Percentiles rank a stretch among this genome's conserved stretches.
Conservation (phyloP, 768 basidiomycete species). For the Termitomyces sp. region DNA sequence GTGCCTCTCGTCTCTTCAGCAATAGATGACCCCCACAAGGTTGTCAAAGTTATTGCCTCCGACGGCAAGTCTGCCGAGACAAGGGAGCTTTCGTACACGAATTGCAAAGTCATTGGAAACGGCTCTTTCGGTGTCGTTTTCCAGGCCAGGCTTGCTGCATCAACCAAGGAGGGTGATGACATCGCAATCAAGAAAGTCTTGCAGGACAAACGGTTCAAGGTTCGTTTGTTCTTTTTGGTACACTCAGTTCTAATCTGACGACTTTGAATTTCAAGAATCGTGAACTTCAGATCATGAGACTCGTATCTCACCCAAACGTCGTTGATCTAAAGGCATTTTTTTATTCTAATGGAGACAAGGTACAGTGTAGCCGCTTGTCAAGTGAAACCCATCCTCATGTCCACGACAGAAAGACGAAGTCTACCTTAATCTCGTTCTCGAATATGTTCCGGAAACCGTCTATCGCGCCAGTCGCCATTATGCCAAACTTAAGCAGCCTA, state of each 20-base stretch:
- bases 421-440: constrained; percentile 97
- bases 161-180: constrained; percentile 64
- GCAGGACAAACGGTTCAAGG: constrained; percentile 99
- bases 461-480: constrained; percentile 99
- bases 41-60: constrained; percentile 92
- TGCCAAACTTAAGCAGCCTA: constrained; percentile 98
- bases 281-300: constrained; percentile 98
- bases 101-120: constrained; percentile 97
- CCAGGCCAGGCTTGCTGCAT: constrained; percentile 80
- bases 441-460: constrained; percentile 99
- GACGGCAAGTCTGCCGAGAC: constrained; percentile 92
- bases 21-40: constrained; percentile 94
- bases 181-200: constrained; percentile 99
- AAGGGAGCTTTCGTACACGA: constrained; percentile 87
- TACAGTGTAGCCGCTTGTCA: constrained; percentile 26
- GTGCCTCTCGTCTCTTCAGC: constrained; percentile 33
- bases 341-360: constrained; percentile 99
- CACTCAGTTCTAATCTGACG: background rate
- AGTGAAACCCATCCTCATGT: constrained; percentile 6
- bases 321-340: constrained; percentile 98
- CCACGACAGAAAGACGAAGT: constrained; percentile 91
- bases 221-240: constrained; percentile 31
- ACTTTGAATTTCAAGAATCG: constrained; percentile 65
- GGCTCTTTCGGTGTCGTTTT: constrained; percentile 99
- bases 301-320: constrained; percentile 95